These are phyloP conservation scores for Sporisorium iseilematis-ciliati DNA, from an alignment of 1,284 basidiomycete species.

Conservation along the genomic window DNA sequence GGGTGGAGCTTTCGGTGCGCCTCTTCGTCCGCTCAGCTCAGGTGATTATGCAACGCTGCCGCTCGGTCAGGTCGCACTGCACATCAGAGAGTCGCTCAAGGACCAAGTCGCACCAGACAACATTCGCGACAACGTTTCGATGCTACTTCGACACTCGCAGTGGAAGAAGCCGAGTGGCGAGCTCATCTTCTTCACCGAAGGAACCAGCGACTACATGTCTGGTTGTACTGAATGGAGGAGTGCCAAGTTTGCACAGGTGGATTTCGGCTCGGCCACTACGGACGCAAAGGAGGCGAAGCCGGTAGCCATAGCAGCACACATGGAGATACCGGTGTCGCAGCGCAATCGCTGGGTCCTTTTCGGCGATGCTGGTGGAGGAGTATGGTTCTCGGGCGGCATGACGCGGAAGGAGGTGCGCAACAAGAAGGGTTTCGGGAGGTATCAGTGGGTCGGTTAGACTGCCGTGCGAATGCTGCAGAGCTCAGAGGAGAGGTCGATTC, in stretches of 20 bases:
- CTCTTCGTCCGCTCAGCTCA: constrained; percentile 4
- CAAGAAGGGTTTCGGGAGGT: constrained; percentile 21
- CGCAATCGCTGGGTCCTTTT: constrained; percentile 30
- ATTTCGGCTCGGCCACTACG: constrained; percentile 10
- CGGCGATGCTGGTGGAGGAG: constrained; percentile 18
- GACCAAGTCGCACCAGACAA: constrained; percentile 19
- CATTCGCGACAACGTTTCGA: constrained; percentile 15
- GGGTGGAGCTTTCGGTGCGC: constrained; percentile 28
- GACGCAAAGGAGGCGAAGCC: not conserved
- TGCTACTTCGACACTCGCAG: constrained; percentile 1
- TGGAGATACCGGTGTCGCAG: constrained; percentile 23
- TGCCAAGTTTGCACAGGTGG: constrained; percentile 14
- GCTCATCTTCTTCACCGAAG: constrained; percentile 17
- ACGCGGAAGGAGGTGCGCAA: constrained; percentile 16
- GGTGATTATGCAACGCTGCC: constrained; percentile 16
- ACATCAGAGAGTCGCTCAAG: constrained; percentile 17
- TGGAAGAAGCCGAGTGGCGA: constrained; percentile 23
- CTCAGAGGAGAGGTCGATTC: too few species aligned
- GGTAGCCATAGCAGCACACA: constrained; percentile 21
- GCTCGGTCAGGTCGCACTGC: constrained; percentile 21
- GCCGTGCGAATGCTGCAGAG: too few species aligned
- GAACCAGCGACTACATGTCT: constrained; percentile 14
- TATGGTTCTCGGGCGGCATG: constrained; percentile 28
- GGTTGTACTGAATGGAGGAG: constrained; percentile 33
- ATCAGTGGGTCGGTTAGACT: constrained; percentile 12